These are phyloP conservation scores for Porogramme epimiltina DNA, from an alignment of 1,284 basidiomycete species.

Conservation along the genomic window DNA sequence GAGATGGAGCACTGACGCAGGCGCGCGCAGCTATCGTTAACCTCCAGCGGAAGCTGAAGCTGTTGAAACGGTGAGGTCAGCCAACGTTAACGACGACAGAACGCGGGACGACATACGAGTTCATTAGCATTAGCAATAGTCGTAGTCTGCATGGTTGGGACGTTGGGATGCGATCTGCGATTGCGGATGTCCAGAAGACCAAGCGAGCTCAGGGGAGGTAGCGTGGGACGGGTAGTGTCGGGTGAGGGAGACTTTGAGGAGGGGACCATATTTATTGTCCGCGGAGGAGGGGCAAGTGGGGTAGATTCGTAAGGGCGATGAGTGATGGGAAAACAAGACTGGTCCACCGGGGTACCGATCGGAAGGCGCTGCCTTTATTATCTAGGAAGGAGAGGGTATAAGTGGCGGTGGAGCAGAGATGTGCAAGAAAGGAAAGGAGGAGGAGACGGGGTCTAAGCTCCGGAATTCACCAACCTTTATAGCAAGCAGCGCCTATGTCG, in stretches of 20 bases:
- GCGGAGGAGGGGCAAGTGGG: constrained; percentile 7
- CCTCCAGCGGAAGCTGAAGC: constrained; percentile 17
- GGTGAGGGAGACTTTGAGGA: constrained; percentile 16
- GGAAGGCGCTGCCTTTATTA: constrained; percentile 38
- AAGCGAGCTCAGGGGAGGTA: constrained; percentile 59
- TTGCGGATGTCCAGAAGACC: constrained; percentile 40
- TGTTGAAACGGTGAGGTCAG: neutral
- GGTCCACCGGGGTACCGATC: constrained; percentile 34
- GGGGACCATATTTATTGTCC: constrained; percentile 29
- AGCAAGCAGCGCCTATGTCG: constrained; percentile 19
- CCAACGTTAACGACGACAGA: neutral
- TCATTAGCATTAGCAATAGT: constrained; percentile 21
- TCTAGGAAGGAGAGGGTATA: constrained; percentile 29
- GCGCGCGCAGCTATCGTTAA: constrained; percentile 19
- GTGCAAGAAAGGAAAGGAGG: constrained; percentile 24
- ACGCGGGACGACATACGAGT: constrained; percentile 13
- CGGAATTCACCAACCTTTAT: constrained; percentile 31
- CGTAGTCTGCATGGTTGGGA: constrained; percentile 9
- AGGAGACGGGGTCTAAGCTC: constrained; percentile 22
- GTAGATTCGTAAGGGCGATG: constrained; percentile 4
- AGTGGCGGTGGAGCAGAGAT: constrained; percentile 24
- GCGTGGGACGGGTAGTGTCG: constrained; percentile 44
- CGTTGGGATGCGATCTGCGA: constrained; percentile 24
- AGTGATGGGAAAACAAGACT: constrained; percentile 21
- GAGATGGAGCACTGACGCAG: constrained; percentile 37